phyloP scores from a whole-genome alignment of 345 rosid genomes.

The Pistacia atlantica region DNA sequence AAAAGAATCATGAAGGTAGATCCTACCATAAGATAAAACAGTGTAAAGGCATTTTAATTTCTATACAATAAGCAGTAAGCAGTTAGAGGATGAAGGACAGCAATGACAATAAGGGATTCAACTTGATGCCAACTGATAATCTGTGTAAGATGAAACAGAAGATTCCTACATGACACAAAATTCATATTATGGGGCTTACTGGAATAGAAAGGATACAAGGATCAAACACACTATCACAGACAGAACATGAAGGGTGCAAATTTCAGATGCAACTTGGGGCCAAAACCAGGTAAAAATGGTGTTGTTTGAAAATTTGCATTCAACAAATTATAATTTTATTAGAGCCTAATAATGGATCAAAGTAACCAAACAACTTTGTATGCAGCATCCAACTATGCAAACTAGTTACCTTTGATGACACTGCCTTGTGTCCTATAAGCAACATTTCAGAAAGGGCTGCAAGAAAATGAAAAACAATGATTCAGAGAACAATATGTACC shows the following conservation, averaged over 20 bases:
- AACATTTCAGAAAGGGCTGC: slow-evolving; percentile 57
- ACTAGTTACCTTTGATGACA: slow-evolving; percentile 60
- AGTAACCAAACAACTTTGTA: background rate
- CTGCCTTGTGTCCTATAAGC: slow-evolving; percentile 43
- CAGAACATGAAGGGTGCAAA: background rate
- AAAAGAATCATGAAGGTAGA: background rate
- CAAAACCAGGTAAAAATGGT: background rate
- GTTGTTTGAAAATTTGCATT: background rate
- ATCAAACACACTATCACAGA: background rate
- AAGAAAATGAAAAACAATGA: slow-evolving; percentile 2
- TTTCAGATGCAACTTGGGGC: background rate
- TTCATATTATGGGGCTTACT: background rate
- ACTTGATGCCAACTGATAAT: background rate
- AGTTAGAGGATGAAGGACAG: background rate
- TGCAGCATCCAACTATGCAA: slow-evolving; percentile 5
- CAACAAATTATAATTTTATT: background rate
- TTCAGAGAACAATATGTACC: background rate
- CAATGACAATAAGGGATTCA: background rate
- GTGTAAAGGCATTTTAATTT: background rate
- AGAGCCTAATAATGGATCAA: background rate
- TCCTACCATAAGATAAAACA: background rate
- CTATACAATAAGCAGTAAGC: background rate
- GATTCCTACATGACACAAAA: background rate
- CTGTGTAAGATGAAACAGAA: background rate
- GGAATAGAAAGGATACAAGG: background rate